Evolutionary conservation across 116 monocot species (phyloP).

Genomic region (Trichopus zeylanicus): DNA sequence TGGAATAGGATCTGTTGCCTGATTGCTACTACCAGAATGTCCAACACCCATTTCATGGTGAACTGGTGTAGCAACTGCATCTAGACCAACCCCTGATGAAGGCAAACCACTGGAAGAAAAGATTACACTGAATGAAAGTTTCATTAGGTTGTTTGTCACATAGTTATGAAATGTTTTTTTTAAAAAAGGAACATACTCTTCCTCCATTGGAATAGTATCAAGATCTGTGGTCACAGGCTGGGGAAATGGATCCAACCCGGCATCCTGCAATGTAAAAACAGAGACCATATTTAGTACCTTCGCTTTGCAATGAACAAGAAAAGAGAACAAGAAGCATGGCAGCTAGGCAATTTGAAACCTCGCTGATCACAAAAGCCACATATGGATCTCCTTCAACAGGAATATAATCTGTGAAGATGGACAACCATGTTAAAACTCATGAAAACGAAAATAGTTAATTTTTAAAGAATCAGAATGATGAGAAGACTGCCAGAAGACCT

Average conservation of each 20-base stretch:
- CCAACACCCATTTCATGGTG: neutral
- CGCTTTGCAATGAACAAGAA: neutral
- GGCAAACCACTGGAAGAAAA: constrained; percentile 38
- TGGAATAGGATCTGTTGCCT: neutral
- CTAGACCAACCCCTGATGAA: constrained; percentile 21
- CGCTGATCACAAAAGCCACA: constrained; percentile 33
- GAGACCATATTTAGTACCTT: neutral
- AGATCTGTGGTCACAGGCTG: constrained; percentile 1
- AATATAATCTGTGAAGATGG: constrained; percentile 32
- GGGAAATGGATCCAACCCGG: constrained; percentile 20
- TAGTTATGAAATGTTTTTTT: neutral
- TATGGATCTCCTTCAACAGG: constrained; percentile 36
- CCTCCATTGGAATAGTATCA: constrained; percentile 36
- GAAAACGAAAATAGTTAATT: neutral
- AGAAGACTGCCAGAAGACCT: constrained; percentile 21
- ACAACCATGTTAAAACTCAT: neutral
- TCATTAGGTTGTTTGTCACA: neutral
- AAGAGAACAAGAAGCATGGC: neutral
- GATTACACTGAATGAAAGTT: neutral
- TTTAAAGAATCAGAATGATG: neutral
- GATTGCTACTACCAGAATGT: constrained; percentile 14
- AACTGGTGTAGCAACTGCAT: constrained; percentile 11
- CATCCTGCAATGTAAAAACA: constrained; percentile 27
- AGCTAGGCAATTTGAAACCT: constrained; percentile 40
- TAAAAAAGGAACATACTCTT: constrained; percentile 36